Conservation (phyloP, 306 rosid species). For the Psophocarpus tetragonolobus region DNA sequence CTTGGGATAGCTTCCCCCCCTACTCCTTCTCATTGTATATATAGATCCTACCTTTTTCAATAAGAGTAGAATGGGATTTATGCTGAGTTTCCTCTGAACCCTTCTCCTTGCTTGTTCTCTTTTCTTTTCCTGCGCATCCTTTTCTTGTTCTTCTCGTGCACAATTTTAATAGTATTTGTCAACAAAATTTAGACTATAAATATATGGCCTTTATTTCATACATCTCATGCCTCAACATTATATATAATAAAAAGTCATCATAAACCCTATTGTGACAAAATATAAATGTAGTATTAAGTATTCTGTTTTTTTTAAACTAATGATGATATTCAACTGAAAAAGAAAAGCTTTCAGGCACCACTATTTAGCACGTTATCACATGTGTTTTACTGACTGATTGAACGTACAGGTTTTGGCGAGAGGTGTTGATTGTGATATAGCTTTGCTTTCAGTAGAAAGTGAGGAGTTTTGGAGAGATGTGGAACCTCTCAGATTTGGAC, state of each 20-base stretch:
- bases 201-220: neutral
- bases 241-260: neutral
- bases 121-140: no score
- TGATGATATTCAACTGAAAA: neutral
- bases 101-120: no score
- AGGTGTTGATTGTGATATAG: constrained; percentile 94
- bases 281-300: neutral
- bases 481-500: constrained; percentile 81
- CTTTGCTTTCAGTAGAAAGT: constrained; percentile 93
- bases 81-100: no score
- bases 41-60: no score
- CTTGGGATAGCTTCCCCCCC: no score
- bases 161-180: no score
- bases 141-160: no score
- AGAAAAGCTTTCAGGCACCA: constrained; percentile 3
- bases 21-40: no score
- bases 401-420: constrained; percentile 88
- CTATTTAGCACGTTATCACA: neutral
- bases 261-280: neutral
- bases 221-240: neutral
- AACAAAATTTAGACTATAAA: neutral
- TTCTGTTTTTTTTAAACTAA: neutral
- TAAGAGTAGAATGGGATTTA: no score
- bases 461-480: constrained; percentile 91
- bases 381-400: constrained; percentile 45